Conservation (phyloP, 331 rosid species). For the Spiraea crenata region DNA sequence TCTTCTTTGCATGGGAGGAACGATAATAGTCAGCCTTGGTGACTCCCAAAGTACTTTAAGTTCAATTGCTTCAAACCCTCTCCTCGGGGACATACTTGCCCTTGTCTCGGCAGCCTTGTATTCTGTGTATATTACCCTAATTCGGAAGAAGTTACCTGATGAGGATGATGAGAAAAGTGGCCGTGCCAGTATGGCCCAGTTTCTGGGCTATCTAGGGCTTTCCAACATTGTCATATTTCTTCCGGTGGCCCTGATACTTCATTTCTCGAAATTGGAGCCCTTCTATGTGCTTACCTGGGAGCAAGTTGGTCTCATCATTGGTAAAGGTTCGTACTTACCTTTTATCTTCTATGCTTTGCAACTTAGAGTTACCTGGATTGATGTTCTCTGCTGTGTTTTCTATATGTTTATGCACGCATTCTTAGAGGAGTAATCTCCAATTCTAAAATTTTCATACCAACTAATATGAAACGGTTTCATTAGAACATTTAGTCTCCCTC, state of each 20-base stretch:
- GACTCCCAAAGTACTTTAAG: slow-evolving; percentile 54
- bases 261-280: slow-evolving; percentile 58
- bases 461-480: neutral
- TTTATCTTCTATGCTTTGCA: neutral
- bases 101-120: slow-evolving; percentile 75
- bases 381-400: neutral
- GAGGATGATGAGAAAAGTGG: slow-evolving; percentile 71
- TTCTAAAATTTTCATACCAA: neutral
- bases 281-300: slow-evolving; percentile 67
- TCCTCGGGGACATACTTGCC: slow-evolving; percentile 83
- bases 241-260: slow-evolving; percentile 67
- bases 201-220: slow-evolving; percentile 87
- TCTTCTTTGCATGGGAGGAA: slow-evolving; percentile 96
- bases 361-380: neutral
- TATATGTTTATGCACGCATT: neutral
- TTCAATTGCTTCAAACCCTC: slow-evolving; percentile 68
- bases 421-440: neutral
- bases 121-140: slow-evolving; percentile 85
- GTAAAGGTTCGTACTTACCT: slow-evolving; percentile 64
- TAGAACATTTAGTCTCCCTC: neutral
- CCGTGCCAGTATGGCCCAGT: slow-evolving; percentile 87
- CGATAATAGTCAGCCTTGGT: slow-evolving; percentile 84
- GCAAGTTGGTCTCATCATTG: slow-evolving; percentile 74
- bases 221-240: slow-evolving; percentile 73
- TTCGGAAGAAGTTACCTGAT: slow-evolving; percentile 82